Base-by-base conservation (phyloP, 371 early-diverging fungal species). In the Syncephalastrum contaminatum region DNA sequence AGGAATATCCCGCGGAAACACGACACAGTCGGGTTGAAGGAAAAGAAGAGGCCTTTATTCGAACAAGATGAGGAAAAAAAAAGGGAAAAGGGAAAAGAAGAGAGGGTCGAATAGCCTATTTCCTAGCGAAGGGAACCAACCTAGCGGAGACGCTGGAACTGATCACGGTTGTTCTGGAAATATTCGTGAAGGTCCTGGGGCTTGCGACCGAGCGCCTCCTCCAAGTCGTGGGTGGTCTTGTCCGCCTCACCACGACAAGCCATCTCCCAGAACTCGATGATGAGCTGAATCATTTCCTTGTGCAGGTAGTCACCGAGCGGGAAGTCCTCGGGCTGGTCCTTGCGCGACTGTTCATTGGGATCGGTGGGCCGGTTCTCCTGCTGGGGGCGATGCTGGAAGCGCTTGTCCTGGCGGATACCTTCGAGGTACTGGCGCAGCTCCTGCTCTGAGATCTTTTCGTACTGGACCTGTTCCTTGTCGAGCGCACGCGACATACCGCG, bases 291-390 rank as follows among this genome's bases (percentile, higher is more conserved):
- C 7, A 22, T 20, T 4, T 62, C 45, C 2, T 69, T 60, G 20
- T 66, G 66, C 18, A 76, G 54, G 54, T 58, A 72, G 22, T 59
- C 62, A 18, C 69, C 69, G 42, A 76, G 42, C 21, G 77, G 77
- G 48, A 72, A 62, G 18, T 51, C 60, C 15, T 66, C 43, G 30
- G 62, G 61, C 18, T 49, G 41, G 30, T 54, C 49, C 30, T 27
- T 13, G 51, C 59, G 27, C 48, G 56, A 39, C 45, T 30, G 12
- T 18, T 10, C 27, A 22, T 19, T 21, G 22, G 36, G 7, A 24
- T 39, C 48, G 42, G 22, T 14, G 19, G 48, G 40, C 16, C 54
- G 8, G 13, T 52, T 16, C 1, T 44, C 48, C 18, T 50, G 48
- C 5, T 54, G 40, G 15, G 69, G 67, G 20, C 69, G 64, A 4